A percentile compares a stretch with the other conserved stretches of the same genome.
These are phyloP conservation scores for Biscogniauxia mediterranea DNA, from an alignment of 2,329 filamentous ascomycete genomes.

Conservation along the genomic window DNA sequence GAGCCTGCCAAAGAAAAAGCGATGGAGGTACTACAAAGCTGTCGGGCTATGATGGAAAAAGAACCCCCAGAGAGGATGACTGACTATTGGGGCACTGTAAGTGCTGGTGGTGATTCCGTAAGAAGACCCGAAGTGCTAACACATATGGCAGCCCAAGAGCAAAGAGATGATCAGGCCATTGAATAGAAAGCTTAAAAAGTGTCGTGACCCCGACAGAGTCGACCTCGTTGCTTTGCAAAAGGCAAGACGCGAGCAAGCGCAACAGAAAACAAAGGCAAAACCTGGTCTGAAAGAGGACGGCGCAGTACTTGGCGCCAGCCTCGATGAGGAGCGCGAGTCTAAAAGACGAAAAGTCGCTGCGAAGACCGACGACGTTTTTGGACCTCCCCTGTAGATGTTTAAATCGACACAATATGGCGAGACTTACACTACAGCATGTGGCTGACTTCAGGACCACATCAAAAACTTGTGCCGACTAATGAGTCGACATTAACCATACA, in stretches of 20 bases:
- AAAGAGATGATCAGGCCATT: conserved; percentile 55
- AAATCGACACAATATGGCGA: too few relatives aligned
- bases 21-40: conserved; percentile 47
- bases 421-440: too few relatives aligned
- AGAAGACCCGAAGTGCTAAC: conserved; percentile 28
- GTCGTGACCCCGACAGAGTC: conserved; percentile 70
- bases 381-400: conserved; percentile 24
- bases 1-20: conserved; percentile 43
- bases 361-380: conserved; percentile 24
- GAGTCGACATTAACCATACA: too few relatives aligned
- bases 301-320: conserved; percentile 44
- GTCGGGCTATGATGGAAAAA: conserved; percentile 53
- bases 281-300: conserved; percentile 41
- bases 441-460: too few relatives aligned
- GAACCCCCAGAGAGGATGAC: conserved; percentile 56
- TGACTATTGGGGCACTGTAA: conserved; percentile 53
- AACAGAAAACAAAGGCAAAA: conserved; percentile 40
- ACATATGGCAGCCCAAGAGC: conserved; percentile 39
- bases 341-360: conserved; percentile 38
- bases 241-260: conserved; percentile 55
- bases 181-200: conserved; percentile 68
- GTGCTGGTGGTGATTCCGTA: conserved; percentile 12
- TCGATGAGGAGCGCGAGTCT: conserved; percentile 33
- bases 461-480: too few relatives aligned
- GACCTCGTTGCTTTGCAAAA: conserved; percentile 69